phyloP scores from a whole-genome alignment of 2,329 filamentous ascomycete genomes.

The Zymoseptoria tritici region DNA sequence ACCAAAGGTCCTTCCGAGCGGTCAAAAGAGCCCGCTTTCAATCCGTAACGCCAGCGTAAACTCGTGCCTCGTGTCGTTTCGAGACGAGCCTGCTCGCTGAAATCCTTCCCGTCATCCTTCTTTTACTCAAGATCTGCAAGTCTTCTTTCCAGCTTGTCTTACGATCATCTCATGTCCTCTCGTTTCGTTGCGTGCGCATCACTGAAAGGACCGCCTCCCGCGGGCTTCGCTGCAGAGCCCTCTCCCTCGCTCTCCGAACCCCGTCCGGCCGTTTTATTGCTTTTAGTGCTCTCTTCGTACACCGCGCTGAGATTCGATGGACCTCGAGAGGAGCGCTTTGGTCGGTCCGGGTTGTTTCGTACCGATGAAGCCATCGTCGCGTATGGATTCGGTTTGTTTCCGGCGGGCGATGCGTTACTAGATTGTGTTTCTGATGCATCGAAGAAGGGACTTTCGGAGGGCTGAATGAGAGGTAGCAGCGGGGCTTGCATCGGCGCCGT shows the following conservation, averaged over 20 bases:
- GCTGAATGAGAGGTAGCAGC: slow-evolving; percentile 18
- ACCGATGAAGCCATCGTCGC: slow-evolving; percentile 31
- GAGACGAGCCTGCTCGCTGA: neutral
- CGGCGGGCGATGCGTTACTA: slow-evolving; percentile 8
- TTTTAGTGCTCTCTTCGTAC: slow-evolving; percentile 39
- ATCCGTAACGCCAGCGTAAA: neutral
- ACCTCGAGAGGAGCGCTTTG: slow-evolving; percentile 11
- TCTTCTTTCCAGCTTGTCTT: neutral
- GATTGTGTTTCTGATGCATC: slow-evolving; percentile 24
- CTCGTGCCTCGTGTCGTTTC: neutral
- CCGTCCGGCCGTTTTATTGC: slow-evolving; percentile 29
- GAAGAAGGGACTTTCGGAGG: slow-evolving; percentile 28
- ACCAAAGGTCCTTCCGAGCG: neutral
- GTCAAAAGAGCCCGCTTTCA: neutral
- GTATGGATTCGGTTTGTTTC: slow-evolving; percentile 30
- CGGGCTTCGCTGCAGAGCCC: slow-evolving; percentile 4
- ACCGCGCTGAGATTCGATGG: slow-evolving; percentile 35
- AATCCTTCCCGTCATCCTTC: neutral
- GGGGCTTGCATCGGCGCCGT: slow-evolving; percentile 9
- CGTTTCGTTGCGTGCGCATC: slow-evolving; percentile 23
- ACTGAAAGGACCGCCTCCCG: slow-evolving; percentile 23
- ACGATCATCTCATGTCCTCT: neutral
- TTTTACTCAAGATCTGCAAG: neutral
- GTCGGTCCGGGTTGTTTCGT: slow-evolving; percentile 11
- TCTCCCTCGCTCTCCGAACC: slow-evolving; percentile 20